Evolutionary conservation across 1,284 basidiomycete species (phyloP).

Genomic region (Pascua guehoae): DNA sequence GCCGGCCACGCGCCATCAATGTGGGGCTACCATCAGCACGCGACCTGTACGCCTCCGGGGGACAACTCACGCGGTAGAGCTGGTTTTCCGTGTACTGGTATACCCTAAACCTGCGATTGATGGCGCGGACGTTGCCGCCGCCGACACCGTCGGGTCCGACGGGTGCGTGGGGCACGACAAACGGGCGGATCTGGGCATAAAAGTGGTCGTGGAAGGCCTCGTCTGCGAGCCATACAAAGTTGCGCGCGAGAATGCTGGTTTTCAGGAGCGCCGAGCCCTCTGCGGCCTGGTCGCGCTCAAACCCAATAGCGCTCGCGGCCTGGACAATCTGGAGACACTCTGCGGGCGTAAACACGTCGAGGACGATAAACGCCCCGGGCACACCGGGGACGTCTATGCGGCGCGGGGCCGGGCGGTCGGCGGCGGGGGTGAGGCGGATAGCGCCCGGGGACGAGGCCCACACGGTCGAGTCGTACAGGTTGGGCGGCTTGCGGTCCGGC

Average conservation of each 20-base stretch:
- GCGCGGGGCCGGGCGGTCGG: constrained; percentile 18
- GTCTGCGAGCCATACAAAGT: constrained; percentile 59
- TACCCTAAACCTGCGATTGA: constrained; percentile 56
- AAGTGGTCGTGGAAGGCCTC: constrained; percentile 51
- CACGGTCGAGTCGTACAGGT: constrained; percentile 55
- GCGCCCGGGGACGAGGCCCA: constrained; percentile 51
- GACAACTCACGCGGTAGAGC: constrained; percentile 53
- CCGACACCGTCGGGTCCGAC: constrained; percentile 35
- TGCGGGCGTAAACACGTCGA: constrained; percentile 53
- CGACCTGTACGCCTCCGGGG: too few relatives aligned
- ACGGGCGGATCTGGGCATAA: constrained; percentile 51
- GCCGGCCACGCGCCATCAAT: constrained; percentile 60
- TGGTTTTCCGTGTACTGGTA: constrained; percentile 56
- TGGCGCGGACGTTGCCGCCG: constrained; percentile 54
- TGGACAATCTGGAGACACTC: constrained; percentile 55
- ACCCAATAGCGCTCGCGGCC: constrained; percentile 54
- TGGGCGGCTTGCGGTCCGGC: constrained; percentile 51
- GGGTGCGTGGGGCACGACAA: constrained; percentile 46
- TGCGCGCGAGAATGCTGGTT: constrained; percentile 54
- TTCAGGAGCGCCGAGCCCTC: constrained; percentile 52
- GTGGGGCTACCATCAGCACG: constrained; percentile 43
- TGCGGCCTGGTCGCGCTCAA: constrained; percentile 56
- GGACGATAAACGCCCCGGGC: constrained; percentile 53
- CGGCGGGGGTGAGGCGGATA: constrained; percentile 48
- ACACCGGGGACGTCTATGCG: constrained; percentile 49